Base-by-base conservation (phyloP, 2,329 filamentous ascomycete species). In the Ramichloridium luteum region DNA sequence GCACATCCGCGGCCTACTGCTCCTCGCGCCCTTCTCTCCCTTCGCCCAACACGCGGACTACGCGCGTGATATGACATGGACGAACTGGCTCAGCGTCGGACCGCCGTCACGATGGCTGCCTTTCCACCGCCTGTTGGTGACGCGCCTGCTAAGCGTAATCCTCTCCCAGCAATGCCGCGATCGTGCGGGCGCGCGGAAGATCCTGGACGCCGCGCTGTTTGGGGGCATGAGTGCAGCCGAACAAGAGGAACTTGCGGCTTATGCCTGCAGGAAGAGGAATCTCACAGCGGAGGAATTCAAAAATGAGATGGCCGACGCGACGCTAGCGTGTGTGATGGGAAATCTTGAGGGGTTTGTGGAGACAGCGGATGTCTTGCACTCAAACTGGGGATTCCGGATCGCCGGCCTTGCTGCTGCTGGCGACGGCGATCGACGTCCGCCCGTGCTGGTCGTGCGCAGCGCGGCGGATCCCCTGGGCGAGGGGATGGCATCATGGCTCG, bases 401-500 rank as follows among this genome's bases (percentile, higher is more conserved):
- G 16, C 13, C 10, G 22, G 13, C 16, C 27, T 29, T 16, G 15
- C 17, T 18, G 10, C n/a, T n/a, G n/a, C n/a, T n/a, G n/a, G n/a
- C n/a, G n/a, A n/a, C n/a, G n/a, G n/a, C n/a, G n/a, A n/a, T n/a
- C n/a, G n/a, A n/a, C n/a, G n/a, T n/a, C n/a, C 12, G 27, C 13
- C 2, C n/a, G 12, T 29, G 5, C 13, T 29, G 13, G 27, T 18
- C 5, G 27, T 29, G 27, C 17, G 4, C 13, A 6, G 27, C 13
- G 14, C 17, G 6, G 14, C 12, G n/a, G 27, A 29, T n/a, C 16
- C 17, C 6, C 14, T 29, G 4, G 27, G 16, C 6, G 12, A 3
- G 4, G 27, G 27, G 10, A 29, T 29, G 27, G 27, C 27, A 17
- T 18, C 13, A 12, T 29, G 27, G 27, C 2, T 29, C 6, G 27